Evolutionary conservation across 805 yeast species (phyloP).

Genomic region (Kurtzmaniella cleridarum): DNA sequence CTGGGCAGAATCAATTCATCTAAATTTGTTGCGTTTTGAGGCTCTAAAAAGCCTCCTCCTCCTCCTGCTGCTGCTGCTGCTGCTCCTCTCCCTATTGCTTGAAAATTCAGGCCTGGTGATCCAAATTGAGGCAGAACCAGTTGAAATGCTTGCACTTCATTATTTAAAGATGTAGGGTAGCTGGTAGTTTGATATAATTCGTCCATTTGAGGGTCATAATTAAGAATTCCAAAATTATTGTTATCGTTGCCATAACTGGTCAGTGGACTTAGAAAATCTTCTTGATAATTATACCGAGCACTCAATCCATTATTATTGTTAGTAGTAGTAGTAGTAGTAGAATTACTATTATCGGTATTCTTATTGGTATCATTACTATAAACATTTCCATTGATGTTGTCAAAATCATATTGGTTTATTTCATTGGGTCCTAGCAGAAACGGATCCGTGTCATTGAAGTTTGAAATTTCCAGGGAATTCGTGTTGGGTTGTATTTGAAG

Average conservation of each 20-base stretch:
- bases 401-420: neutral
- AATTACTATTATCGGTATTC: neutral
- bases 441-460: slow-evolving; percentile 2
- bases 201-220: slow-evolving; percentile 3
- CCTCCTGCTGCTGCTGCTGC: too few relatives aligned
- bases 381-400: neutral
- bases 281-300: neutral
- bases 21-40: slow-evolving; percentile 16
- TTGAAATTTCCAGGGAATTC: slow-evolving; percentile 1
- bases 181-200: neutral
- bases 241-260: slow-evolving; percentile 3
- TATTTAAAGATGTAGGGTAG: neutral
- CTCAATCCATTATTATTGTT: too few relatives aligned
- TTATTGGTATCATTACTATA: too few relatives aligned
- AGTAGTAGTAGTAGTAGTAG: neutral
- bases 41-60: too few relatives aligned
- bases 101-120: too few relatives aligned
- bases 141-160: too few relatives aligned
- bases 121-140: too few relatives aligned
- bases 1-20: slow-evolving; percentile 36
- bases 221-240: slow-evolving; percentile 1
- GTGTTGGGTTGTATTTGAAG: slow-evolving; percentile 1
- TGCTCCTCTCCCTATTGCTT: too few relatives aligned
- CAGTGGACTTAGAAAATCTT: slow-evolving; percentile 2
- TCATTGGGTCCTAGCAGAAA: neutral